These are phyloP conservation scores for Heliamphora exappendiculata DNA, from an alignment of 148 eudicot species.

Conservation along the genomic window DNA sequence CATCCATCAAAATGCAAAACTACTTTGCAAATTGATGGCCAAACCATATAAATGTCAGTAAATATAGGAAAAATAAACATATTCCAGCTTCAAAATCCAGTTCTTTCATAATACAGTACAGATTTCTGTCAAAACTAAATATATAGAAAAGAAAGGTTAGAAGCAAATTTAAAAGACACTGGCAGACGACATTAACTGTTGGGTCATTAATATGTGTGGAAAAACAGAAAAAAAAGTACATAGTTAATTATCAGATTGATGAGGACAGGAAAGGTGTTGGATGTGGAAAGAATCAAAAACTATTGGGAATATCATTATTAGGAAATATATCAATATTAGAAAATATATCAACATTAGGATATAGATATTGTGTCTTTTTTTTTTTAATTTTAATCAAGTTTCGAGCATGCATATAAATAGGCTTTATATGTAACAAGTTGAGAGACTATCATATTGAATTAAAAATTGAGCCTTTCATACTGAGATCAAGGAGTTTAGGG, in stretches of 20 bases:
- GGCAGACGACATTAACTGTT: neutral
- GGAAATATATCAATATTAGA: no score
- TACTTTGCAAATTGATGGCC: neutral
- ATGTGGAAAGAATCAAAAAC: no score
- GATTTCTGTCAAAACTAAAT: neutral
- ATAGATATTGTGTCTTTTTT: no score
- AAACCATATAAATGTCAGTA: neutral
- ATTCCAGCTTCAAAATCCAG: neutral
- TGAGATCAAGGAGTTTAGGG: no score
- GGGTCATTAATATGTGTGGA: neutral
- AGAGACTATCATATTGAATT: no score
- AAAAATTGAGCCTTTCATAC: no score
- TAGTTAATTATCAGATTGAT: neutral
- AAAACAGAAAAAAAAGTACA: neutral
- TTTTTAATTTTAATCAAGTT: no score
- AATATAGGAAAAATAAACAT: neutral
- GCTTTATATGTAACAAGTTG: no score
- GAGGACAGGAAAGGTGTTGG: neutral
- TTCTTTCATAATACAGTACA: neutral
- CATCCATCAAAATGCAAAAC: neutral
- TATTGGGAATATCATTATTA: no score
- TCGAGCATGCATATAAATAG: no score
- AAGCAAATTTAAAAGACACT: neutral
- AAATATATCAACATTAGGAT: no score
- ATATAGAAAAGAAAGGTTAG: neutral